Percentiles rank a stretch among this genome's conserved stretches.
phyloP scores from a whole-genome alignment of 805 yeast species.

The Candida manassasensis region DNA sequence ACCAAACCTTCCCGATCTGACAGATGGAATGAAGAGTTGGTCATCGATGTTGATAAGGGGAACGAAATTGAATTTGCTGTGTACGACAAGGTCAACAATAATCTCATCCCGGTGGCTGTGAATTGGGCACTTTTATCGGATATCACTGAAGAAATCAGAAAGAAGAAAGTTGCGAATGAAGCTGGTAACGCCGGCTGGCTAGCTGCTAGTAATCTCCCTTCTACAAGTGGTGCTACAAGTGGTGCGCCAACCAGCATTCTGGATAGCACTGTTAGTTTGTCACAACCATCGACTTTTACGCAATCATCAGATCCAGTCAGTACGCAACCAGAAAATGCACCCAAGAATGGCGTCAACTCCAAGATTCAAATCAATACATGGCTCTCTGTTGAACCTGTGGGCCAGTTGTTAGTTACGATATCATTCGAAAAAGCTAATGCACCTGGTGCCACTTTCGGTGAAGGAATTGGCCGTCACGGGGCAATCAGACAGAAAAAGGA shows the following conservation, averaged over 20 bases:
- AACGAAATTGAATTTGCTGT: slow-evolving; percentile 88
- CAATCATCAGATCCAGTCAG: no score
- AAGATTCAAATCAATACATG: slow-evolving; percentile 62
- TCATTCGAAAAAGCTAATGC: slow-evolving; percentile 66
- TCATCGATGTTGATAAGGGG: slow-evolving; percentile 79
- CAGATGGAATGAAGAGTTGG: slow-evolving; percentile 79
- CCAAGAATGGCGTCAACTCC: slow-evolving; percentile 12
- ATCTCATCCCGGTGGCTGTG: slow-evolving; percentile 80
- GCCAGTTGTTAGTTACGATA: slow-evolving; percentile 74
- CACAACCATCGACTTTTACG: no score
- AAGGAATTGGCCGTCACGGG: slow-evolving; percentile 78
- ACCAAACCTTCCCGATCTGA: slow-evolving; percentile 74
- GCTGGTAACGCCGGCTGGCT: slow-evolving; percentile 81
- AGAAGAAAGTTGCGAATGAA: slow-evolving; percentile 76
- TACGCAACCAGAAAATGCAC: neutral
- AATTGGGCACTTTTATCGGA: slow-evolving; percentile 90
- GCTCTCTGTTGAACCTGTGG: slow-evolving; percentile 92
- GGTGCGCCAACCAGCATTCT: no score
- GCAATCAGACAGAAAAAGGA: slow-evolving; percentile 93
- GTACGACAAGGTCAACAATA: slow-evolving; percentile 70
- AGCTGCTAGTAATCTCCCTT: slow-evolving; percentile 62
- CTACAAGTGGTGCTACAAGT: no score
- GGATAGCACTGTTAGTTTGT: no score
- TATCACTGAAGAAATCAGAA: slow-evolving; percentile 90
- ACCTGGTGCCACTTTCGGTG: slow-evolving; percentile 37